Evolutionary conservation across 2,329 filamentous ascomycete species (phyloP).

Genomic region (Clonostachys byssicola): DNA sequence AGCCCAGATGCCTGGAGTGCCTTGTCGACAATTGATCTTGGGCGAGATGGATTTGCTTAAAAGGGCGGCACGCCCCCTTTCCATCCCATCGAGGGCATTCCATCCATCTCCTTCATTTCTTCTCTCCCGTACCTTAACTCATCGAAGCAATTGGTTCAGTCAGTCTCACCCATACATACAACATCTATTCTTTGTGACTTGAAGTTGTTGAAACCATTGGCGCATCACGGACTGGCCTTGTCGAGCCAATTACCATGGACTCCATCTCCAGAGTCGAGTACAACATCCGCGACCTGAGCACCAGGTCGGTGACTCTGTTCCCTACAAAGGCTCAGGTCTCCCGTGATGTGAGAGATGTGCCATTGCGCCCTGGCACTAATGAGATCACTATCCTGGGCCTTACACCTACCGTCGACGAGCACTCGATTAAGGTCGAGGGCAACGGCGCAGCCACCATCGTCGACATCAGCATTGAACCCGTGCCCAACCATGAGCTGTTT

Average conservation of each 20-base stretch:
- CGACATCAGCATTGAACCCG: conserved; percentile 56
- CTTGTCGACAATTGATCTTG: too few relatives aligned
- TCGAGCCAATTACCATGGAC: conserved; percentile 23
- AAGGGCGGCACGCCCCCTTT: too few relatives aligned
- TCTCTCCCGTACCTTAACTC: too few relatives aligned
- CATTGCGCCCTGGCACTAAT: conserved; percentile 45
- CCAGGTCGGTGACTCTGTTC: conserved; percentile 60
- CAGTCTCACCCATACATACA: too few relatives aligned
- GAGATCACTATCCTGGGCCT: conserved; percentile 54
- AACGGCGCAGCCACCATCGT: conserved; percentile 50
- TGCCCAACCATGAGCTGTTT: conserved; percentile 50
- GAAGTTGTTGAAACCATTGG: too few relatives aligned
- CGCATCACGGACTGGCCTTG: too few relatives aligned
- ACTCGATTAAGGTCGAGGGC: conserved; percentile 59
- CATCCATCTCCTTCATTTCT: too few relatives aligned
- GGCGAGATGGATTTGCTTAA: too few relatives aligned
- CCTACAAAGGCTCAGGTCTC: conserved; percentile 56
- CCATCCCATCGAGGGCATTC: too few relatives aligned
- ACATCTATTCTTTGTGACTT: too few relatives aligned
- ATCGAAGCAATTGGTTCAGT: too few relatives aligned
- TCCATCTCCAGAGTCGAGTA: conserved; percentile 40
- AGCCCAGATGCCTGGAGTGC: too few relatives aligned
- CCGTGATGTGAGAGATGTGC: conserved; percentile 52
- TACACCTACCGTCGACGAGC: conserved; percentile 48
- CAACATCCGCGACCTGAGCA: conserved; percentile 50